Base-by-base conservation (phyloP, 1,139 yeast genomes). In the Candida tunisiensis region DNA sequence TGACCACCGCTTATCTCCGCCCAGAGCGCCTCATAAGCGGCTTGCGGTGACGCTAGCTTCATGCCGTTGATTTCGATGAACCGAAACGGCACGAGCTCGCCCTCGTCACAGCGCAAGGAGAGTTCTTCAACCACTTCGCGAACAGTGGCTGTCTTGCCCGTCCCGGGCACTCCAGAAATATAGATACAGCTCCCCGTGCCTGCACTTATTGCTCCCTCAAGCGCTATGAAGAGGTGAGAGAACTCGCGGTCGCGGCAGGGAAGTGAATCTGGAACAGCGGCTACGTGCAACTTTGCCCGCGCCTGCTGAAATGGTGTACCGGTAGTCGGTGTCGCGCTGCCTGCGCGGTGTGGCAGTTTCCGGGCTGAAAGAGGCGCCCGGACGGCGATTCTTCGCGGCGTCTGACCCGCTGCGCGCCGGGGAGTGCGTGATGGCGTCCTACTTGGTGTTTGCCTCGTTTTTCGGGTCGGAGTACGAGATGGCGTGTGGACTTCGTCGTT, bases 151-250 rank as follows among this genome's bases (percentile, higher is more conserved):
- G 99, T 88, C 47, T 88, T 88, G 9, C 99, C 99, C 4, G 92
- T 85, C 8, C 99, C 99, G 0, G 99, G 98, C 0, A 95, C 83
- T 2, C 99, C 99, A 50, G 94, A 80, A 5, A 88, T 72, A 44
- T 85, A 88, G 5, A 88, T 55, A 41, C 94, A 80, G 12, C 88
- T 68, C 0, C 98, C 96, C 2, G 75, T 65, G 25, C 68, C 68
- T 11, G 74, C 65, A 29, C 64, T 63, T 19, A 88, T 69, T 1
- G 94, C 82, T 28, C 71, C 62, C 41, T 82, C 88, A n/a, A 88
- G 49, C 26, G 72, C 70, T 29, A 69, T 50, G 45, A 72, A 78
- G 6, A 88, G 57, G 31, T 74, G 65, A n/a, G 74, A 66, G 46
- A 77, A 83, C 46, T 88, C 94, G 19, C 68, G 67, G 37, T 83